These are phyloP conservation scores for Exophiala dermatitidis DNA, from an alignment of 2,329 filamentous ascomycete genomes.

Conservation along the genomic window DNA sequence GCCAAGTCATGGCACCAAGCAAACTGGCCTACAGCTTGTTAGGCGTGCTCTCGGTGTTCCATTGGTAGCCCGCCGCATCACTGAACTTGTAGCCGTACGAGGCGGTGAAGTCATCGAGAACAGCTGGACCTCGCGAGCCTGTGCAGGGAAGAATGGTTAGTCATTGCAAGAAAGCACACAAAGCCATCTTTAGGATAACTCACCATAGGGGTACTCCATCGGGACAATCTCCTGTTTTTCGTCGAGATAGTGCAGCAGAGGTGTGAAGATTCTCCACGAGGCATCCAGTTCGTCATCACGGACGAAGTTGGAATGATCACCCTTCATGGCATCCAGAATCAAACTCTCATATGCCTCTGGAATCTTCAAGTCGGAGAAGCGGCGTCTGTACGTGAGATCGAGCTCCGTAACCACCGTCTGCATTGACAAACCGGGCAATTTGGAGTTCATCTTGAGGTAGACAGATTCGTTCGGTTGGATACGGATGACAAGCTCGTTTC, in stretches of 20 bases:
- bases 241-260: conserved; percentile 93
- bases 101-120: conserved; percentile 94
- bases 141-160: conserved; percentile 3
- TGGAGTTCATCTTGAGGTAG: conserved; percentile 99
- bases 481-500: conserved; percentile 97
- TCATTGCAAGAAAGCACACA: neutral
- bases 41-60: conserved; percentile 58
- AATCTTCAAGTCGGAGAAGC: conserved; percentile 99
- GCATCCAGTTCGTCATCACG: conserved; percentile 94
- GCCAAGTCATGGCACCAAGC: neutral
- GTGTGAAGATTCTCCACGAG: conserved; percentile 97
- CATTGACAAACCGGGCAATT: conserved; percentile 96
- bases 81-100: conserved; percentile 99
- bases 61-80: conserved; percentile 91
- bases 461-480: conserved; percentile 99
- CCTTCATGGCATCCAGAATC: conserved; percentile 95
- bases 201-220: conserved; percentile 99
- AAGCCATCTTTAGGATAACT: neutral
- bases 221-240: conserved; percentile 99
- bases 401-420: conserved; percentile 98
- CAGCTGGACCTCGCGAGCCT: conserved; percentile 94
- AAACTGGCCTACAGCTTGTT: conserved; percentile 22
- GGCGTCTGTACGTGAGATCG: conserved; percentile 92
- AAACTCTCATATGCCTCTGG: conserved; percentile 98
- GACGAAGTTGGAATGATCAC: conserved; percentile 99